Evolutionary conservation across 768 basidiomycete genomes (phyloP).

Genomic region (Leccinum aurantiacum): DNA sequence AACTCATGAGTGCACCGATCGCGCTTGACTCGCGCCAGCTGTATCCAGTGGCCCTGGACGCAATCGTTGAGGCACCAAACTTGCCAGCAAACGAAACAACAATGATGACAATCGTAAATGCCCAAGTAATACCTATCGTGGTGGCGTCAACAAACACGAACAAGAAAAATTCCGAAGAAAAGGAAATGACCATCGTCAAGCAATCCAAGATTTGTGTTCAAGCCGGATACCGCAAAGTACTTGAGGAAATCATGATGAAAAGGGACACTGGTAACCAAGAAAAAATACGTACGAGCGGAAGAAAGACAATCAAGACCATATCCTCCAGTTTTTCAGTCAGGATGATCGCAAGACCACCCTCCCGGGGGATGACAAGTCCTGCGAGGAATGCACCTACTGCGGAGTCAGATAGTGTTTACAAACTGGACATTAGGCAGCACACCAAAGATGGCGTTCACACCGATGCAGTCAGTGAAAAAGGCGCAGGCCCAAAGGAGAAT

Average conservation of each 20-base stretch:
- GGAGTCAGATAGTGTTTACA: background rate
- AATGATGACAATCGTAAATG: conserved; percentile 78
- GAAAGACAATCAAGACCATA: conserved; percentile 85
- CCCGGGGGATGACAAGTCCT: conserved; percentile 80
- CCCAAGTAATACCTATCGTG: conserved; percentile 75
- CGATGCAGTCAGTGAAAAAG: conserved; percentile 92
- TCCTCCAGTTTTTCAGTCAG: conserved; percentile 96
- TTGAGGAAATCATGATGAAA: conserved; percentile 26
- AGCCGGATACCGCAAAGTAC: conserved; percentile 93
- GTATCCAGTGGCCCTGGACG: conserved; percentile 68
- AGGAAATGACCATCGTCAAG: conserved; percentile 61
- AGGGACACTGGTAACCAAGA: background rate
- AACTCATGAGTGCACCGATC: conserved; percentile 92
- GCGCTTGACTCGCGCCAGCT: conserved; percentile 77
- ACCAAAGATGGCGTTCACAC: conserved; percentile 91
- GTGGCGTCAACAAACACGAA: conserved; percentile 1
- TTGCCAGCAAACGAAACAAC: conserved; percentile 83
- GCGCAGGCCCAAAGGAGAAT: conserved; percentile 81
- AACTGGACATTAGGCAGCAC: conserved; percentile 1
- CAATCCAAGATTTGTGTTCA: conserved; percentile 85
- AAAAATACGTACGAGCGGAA: conserved; percentile 61
- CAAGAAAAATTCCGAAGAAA: background rate
- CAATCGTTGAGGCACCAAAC: conserved; percentile 79
- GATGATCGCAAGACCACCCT: conserved; percentile 81
- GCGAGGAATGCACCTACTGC: conserved; percentile 72